A percentile compares a stretch with the other conserved stretches of the same genome.
Evolutionary conservation across 2,329 filamentous ascomycete genomes (phyloP).

Genomic region (Calonectria montana): DNA sequence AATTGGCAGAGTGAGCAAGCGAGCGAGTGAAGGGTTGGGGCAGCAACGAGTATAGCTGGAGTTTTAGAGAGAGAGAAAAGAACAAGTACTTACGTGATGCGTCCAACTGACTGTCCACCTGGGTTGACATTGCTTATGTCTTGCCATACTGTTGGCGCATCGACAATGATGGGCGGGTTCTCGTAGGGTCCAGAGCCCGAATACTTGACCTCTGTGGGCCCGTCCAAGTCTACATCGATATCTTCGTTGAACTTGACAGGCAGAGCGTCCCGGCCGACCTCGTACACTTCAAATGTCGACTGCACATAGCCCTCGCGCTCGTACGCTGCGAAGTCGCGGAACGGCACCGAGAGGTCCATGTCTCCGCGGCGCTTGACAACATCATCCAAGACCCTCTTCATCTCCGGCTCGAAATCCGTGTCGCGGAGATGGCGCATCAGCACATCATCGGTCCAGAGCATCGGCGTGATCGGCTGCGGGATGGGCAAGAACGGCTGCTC

Average conservation of each 20-base stretch:
- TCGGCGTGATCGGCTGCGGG: slow-evolving; percentile 30
- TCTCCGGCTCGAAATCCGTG: slow-evolving; percentile 55
- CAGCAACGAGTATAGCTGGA: neutral
- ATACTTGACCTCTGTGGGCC: slow-evolving; percentile 39
- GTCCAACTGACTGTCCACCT: slow-evolving; percentile 59
- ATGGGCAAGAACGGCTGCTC: slow-evolving; percentile 32
- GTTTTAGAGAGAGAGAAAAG: neutral
- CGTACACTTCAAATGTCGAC: slow-evolving; percentile 68
- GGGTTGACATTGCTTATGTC: slow-evolving; percentile 52
- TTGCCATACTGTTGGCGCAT: slow-evolving; percentile 56
- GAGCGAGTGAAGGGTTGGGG: neutral
- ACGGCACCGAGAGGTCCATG: slow-evolving; percentile 45
- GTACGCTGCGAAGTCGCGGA: slow-evolving; percentile 49
- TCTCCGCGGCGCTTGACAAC: slow-evolving; percentile 48
- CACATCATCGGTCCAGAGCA: slow-evolving; percentile 53
- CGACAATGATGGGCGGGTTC: slow-evolving; percentile 46
- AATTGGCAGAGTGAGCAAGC: too few relatives aligned
- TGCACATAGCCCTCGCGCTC: slow-evolving; percentile 56
- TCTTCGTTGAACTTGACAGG: slow-evolving; percentile 48
- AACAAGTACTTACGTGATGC: slow-evolving; percentile 61
- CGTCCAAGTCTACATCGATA: slow-evolving; percentile 38
- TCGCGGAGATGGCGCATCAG: slow-evolving; percentile 56
- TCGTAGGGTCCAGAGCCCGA: slow-evolving; percentile 40
- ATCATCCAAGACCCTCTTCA: slow-evolving; percentile 52
- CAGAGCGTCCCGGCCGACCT: slow-evolving; percentile 60